phyloP scores from a whole-genome alignment of 352 stramenopile genomes.

The Pythium periplocum region DNA sequence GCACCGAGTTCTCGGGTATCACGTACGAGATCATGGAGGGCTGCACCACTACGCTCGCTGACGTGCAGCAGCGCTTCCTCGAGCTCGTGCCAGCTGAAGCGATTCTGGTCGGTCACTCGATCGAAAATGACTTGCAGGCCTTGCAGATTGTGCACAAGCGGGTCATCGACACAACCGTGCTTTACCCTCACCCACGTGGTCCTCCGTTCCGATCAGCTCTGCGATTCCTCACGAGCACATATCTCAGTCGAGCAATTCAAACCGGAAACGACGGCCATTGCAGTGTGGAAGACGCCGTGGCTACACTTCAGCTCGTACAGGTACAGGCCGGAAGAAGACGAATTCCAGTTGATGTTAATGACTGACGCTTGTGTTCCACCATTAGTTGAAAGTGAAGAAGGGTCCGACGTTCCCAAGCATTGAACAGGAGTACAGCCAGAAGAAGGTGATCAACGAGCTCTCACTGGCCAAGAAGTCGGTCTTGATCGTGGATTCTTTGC shows the following conservation, averaged over 20 bases:
- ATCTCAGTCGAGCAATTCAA: constrained; percentile 68
- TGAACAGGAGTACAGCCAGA: constrained; percentile 65
- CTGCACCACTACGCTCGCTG: constrained; percentile 48
- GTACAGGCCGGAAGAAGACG: constrained; percentile 3
- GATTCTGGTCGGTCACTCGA: constrained; percentile 84
- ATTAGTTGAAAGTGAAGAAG: constrained; percentile 69
- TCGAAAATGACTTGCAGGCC: constrained; percentile 82
- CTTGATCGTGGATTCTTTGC: constrained; percentile 67
- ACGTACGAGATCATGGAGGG: constrained; percentile 73
- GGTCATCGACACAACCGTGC: constrained; percentile 73
- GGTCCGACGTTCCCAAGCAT: constrained; percentile 69
- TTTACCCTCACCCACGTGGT: constrained; percentile 81
- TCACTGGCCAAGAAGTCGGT: constrained; percentile 65
- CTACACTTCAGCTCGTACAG: constrained; percentile 65
- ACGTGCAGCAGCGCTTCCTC: constrained; percentile 65
- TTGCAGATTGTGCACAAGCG: constrained; percentile 66
- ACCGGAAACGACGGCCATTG: constrained; percentile 67
- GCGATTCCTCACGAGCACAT: constrained; percentile 68
- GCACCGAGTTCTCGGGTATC: constrained; percentile 83
- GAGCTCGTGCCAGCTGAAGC: constrained; percentile 53
- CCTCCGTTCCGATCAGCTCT: constrained; percentile 73
- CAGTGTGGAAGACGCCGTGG: constrained; percentile 76
- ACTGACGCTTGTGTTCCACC: no score
- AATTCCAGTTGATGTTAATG: no score
- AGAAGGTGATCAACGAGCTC: constrained; percentile 78